phyloP scores from a whole-genome alignment of 345 rosid species.

The Camelina hispida region DNA sequence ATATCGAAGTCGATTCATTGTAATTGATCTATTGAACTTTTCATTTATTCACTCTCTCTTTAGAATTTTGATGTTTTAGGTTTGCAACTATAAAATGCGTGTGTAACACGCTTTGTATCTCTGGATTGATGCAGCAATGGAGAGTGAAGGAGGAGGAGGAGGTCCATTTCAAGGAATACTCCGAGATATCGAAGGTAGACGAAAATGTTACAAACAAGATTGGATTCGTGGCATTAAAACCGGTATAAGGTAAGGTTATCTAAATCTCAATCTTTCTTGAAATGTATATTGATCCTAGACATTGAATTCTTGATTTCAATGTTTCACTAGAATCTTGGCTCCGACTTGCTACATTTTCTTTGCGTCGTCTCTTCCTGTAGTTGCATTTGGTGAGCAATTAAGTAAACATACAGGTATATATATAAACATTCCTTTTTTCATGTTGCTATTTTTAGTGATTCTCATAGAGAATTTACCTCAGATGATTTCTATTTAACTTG shows the following conservation, averaged over 20 bases:
- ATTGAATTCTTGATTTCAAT: slow-evolving; percentile 10
- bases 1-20: slow-evolving; percentile 4
- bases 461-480: background rate
- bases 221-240: slow-evolving; percentile 57
- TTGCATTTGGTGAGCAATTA: slow-evolving; percentile 89
- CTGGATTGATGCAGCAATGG: slow-evolving; percentile 51
- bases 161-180: slow-evolving; percentile 71
- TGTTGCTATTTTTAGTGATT: slow-evolving; percentile 15
- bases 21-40: background rate
- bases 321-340: slow-evolving; percentile 61
- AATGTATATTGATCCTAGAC: slow-evolving; percentile 4
- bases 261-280: background rate
- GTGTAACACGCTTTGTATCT: slow-evolving; percentile 16
- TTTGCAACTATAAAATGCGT: background rate
- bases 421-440: background rate
- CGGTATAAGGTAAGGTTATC: slow-evolving; percentile 54
- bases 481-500: slow-evolving; percentile 13
- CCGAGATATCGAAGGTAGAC: slow-evolving; percentile 66
- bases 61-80: slow-evolving; percentile 1
- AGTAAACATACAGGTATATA: slow-evolving; percentile 73
- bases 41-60: background rate
- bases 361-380: slow-evolving; percentile 88
- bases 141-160: slow-evolving; percentile 48
- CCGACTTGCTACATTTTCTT: slow-evolving; percentile 79
- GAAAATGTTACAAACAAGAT: slow-evolving; percentile 66